Conservation (phyloP, 352 stramenopile species). For the Phytophthora palmivora region DNA sequence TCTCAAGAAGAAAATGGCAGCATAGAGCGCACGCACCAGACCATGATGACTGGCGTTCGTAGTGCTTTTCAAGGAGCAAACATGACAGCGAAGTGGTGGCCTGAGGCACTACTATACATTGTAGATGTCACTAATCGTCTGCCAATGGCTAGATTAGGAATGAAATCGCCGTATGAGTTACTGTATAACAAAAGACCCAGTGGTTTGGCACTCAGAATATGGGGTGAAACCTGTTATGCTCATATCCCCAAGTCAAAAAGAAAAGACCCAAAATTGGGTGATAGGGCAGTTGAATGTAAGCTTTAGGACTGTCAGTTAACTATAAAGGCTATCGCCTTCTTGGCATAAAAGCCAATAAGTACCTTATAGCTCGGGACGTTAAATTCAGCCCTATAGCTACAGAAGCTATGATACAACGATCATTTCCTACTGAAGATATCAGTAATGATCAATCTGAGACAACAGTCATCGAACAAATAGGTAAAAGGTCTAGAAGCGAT, state of each 20-base stretch:
- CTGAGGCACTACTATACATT: conserved; percentile 4
- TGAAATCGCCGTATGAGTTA: too few species aligned
- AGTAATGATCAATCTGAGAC: too few species aligned
- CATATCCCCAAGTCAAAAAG: too few species aligned
- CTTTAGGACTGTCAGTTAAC: neutral
- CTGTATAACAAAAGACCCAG: too few species aligned
- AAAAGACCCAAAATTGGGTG: too few species aligned
- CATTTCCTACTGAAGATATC: conserved; percentile 9
- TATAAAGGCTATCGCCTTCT: conserved; percentile 19
- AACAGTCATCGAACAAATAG: neutral
- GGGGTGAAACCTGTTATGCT: too few species aligned
- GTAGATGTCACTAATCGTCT: conserved; percentile 9
- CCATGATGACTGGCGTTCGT: conserved; percentile 5
- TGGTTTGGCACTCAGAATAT: too few species aligned
- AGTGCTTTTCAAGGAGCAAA: neutral
- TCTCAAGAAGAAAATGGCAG: conserved; percentile 13
- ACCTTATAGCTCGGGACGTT: too few species aligned
- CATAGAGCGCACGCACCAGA: conserved; percentile 6
- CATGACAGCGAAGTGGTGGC: conserved; percentile 12
- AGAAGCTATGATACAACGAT: conserved; percentile 3
- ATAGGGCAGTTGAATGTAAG: conserved; percentile 13
- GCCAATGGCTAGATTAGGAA: too few species aligned
- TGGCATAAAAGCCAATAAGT: too few species aligned
- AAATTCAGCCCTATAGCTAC: conserved; percentile 2
- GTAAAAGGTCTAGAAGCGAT: conserved; percentile 5